Percentiles rank a stretch among this genome's conserved stretches.
These are phyloP conservation scores for Platanus orientalis DNA, from an alignment of 164 flowering plant species.

Conservation along the genomic window DNA sequence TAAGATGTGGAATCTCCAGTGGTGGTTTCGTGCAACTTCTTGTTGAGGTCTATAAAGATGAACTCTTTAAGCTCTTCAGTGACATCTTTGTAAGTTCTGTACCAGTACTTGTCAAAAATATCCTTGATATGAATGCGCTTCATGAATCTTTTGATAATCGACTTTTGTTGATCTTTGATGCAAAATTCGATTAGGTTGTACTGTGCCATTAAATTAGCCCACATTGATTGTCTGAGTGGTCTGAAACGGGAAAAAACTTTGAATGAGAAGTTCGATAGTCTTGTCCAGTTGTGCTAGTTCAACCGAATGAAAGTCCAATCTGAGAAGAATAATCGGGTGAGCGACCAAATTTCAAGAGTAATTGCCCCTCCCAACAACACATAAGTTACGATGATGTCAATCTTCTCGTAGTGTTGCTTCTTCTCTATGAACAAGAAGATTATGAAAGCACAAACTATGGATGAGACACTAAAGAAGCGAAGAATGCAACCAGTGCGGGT, in stretches of 20 bases:
- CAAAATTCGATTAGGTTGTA: slow-evolving; percentile 10
- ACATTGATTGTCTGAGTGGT: slow-evolving; percentile 2
- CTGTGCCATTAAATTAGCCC: slow-evolving; percentile 22
- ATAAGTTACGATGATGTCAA: slow-evolving; percentile 34
- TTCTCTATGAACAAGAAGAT: slow-evolving; percentile 17
- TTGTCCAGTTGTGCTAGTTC: neutral
- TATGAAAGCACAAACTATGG: slow-evolving; percentile 14
- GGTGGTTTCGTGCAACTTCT: neutral
- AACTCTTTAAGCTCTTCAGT: neutral
- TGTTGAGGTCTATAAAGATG: slow-evolving; percentile 2
- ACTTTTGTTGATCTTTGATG: neutral
- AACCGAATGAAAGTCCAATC: slow-evolving; percentile 30
- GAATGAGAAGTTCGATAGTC: neutral
- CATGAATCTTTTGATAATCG: neutral
- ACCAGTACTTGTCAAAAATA: neutral
- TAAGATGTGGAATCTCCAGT: neutral
- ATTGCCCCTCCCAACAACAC: slow-evolving; percentile 36
- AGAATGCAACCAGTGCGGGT: slow-evolving; percentile 15
- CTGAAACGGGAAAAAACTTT: too few species aligned
- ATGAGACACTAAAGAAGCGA: slow-evolving; percentile 19
- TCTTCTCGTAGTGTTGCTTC: neutral
- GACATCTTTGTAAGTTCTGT: neutral
- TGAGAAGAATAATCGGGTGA: slow-evolving; percentile 27
- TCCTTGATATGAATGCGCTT: neutral
- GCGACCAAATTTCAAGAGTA: slow-evolving; percentile 26